Evolutionary conservation across 2,329 filamentous ascomycete genomes (phyloP).

Genomic region (Aspergillus sojae): DNA sequence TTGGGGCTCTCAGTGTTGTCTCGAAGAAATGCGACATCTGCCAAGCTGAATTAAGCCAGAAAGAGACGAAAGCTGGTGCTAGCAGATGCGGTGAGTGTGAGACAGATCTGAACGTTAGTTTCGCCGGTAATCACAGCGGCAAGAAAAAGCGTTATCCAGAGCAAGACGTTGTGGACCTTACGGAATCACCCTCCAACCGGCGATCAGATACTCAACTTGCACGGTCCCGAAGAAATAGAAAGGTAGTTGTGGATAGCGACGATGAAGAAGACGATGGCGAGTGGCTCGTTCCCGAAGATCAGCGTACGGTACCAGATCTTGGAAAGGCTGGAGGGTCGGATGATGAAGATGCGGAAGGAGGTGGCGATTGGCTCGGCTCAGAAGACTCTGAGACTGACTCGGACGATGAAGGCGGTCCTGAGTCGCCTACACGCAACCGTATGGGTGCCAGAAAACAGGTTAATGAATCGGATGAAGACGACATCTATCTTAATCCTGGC

Average conservation of each 20-base stretch:
- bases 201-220: conserved; percentile 23
- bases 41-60: conserved; percentile 65
- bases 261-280: conserved; percentile 70
- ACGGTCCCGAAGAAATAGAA: conserved; percentile 42
- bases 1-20: conserved; percentile 79
- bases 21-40: conserved; percentile 83
- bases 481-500: conserved; percentile 44
- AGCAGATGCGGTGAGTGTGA: conserved; percentile 74
- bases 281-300: conserved; percentile 74
- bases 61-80: conserved; percentile 56
- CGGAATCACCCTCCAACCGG: conserved; percentile 28
- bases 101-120: conserved; percentile 68
- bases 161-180: conserved; percentile 37
- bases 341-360: conserved; percentile 85
- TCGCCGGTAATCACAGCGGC: conserved; percentile 37
- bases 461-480: conserved; percentile 46
- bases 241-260: conserved; percentile 56
- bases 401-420: conserved; percentile 36
- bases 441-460: conserved; percentile 27
- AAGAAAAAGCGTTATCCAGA: conserved; percentile 50
- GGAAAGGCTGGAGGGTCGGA: conserved; percentile 82
- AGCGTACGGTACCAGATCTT: conserved; percentile 63
- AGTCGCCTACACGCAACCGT: conserved; percentile 30
- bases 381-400: conserved; percentile 65
- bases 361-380: conserved; percentile 74